Conservation (phyloP, 768 basidiomycete species). For the Russula vinacea region DNA sequence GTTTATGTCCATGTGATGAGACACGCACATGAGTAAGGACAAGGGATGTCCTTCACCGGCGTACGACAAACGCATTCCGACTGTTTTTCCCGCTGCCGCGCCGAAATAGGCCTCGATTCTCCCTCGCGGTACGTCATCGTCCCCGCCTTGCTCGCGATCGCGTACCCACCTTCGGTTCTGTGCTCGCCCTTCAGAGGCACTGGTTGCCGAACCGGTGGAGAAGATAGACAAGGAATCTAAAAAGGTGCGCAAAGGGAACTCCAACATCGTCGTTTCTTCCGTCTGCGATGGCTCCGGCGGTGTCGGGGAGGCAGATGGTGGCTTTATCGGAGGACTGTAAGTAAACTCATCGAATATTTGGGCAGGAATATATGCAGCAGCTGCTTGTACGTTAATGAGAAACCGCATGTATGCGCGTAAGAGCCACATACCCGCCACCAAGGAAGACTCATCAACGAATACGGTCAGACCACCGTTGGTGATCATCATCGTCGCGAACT, state of each 20-base stretch:
- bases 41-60: slow-evolving; percentile 74
- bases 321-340: slow-evolving; percentile 48
- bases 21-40: slow-evolving; percentile 67
- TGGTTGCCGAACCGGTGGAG: slow-evolving; percentile 57
- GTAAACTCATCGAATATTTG: slow-evolving; percentile 78
- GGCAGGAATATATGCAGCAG: slow-evolving; percentile 76
- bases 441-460: slow-evolving; percentile 81
- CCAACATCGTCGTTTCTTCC: slow-evolving; percentile 51
- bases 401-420: neutral
- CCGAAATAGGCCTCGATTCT: slow-evolving; percentile 61
- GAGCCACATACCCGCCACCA: slow-evolving; percentile 61
- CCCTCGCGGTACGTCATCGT: slow-evolving; percentile 40
- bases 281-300: slow-evolving; percentile 31
- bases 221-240: slow-evolving; percentile 93
- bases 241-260: slow-evolving; percentile 78
- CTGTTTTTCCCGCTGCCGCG: slow-evolving; percentile 53
- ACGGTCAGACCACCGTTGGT: slow-evolving; percentile 67
- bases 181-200: slow-evolving; percentile 31
- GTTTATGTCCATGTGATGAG: neutral
- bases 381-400: slow-evolving; percentile 42
- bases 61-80: slow-evolving; percentile 85
- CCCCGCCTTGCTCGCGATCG: slow-evolving; percentile 45
- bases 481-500: slow-evolving; percentile 78
- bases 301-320: slow-evolving; percentile 31
- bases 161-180: slow-evolving; percentile 50